Evolutionary conservation across 306 rosid genomes (phyloP).

Genomic region (Sindora glabra): DNA sequence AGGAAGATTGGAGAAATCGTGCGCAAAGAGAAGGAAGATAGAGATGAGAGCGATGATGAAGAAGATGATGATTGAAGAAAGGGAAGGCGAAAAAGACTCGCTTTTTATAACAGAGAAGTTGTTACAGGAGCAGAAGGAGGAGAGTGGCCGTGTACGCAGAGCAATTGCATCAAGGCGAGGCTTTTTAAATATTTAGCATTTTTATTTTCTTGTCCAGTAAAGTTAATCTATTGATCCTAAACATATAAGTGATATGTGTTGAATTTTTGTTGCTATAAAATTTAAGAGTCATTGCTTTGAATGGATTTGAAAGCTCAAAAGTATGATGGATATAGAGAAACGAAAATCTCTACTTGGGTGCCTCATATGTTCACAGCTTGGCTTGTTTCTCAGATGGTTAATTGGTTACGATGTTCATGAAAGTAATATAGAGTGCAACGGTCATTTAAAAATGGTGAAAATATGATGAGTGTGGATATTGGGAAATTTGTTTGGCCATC

Average conservation of each 20-base stretch:
- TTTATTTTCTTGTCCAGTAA: not conserved
- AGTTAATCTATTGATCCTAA: not conserved
- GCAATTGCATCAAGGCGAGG: slow-evolving; percentile 62
- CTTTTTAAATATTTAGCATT: not conserved
- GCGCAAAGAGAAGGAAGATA: slow-evolving; percentile 42
- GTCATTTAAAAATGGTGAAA: too few species aligned
- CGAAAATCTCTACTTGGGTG: too few species aligned
- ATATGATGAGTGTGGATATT: not conserved
- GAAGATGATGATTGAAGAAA: slow-evolving; percentile 24
- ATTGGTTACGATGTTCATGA: too few species aligned
- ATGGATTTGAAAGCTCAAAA: not conserved
- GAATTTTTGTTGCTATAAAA: not conserved
- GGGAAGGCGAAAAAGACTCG: slow-evolving; percentile 58
- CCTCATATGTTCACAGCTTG: too few species aligned
- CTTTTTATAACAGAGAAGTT: slow-evolving; percentile 56
- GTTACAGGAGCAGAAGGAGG: slow-evolving; percentile 74
- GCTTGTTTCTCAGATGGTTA: too few species aligned
- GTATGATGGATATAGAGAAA: not conserved
- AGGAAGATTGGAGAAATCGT: slow-evolving; percentile 28
- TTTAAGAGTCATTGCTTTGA: not conserved
- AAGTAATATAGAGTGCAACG: too few species aligned
- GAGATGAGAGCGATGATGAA: slow-evolving; percentile 21
- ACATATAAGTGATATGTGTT: not conserved
- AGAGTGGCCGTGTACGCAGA: slow-evolving; percentile 73
- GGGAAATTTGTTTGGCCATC: not conserved